Conservation (phyloP, 208 protist species). For the Trypanosoma brucei region DNA sequence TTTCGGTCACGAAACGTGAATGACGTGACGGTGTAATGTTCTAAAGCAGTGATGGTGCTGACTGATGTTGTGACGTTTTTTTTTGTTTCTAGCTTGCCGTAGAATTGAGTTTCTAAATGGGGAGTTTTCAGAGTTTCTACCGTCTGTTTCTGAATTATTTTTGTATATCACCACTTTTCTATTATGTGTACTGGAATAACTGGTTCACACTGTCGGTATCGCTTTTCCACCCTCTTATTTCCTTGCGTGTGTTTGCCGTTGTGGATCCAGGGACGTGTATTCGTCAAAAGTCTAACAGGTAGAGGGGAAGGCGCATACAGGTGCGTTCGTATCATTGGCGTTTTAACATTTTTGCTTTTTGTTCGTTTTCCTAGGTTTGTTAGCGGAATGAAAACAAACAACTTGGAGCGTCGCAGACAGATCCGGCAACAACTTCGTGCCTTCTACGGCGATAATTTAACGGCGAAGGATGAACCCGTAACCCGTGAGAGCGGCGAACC, state of each 20-base stretch:
- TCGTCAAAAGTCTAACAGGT: neutral
- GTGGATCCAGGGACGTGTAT: neutral
- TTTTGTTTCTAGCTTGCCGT: too few species aligned
- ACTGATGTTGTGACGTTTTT: too few species aligned
- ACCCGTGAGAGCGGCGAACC: constrained; percentile 5
- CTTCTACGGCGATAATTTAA: constrained; percentile 73
- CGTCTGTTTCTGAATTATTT: too few species aligned
- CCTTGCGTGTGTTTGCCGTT: neutral
- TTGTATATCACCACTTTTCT: too few species aligned
- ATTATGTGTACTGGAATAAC: too few species aligned
- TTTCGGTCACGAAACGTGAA: too few species aligned
- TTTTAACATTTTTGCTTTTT: neutral
- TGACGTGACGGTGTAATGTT: too few species aligned
- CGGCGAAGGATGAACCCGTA: constrained; percentile 2
- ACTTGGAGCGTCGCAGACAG: constrained; percentile 44
- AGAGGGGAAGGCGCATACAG: neutral
- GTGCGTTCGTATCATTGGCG: neutral
- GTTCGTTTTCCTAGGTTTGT: constrained; percentile 2
- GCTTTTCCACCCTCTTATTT: neutral
- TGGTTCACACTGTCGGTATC: neutral
- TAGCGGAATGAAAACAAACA: constrained; percentile 15
- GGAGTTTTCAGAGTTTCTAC: too few species aligned
- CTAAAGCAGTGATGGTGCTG: too few species aligned
- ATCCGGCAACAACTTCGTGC: constrained; percentile 73
- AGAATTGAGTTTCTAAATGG: too few species aligned